Evolutionary conservation across 176 grass and related monocot species (phyloP).

Genomic region (Alloteropsis semialata): DNA sequence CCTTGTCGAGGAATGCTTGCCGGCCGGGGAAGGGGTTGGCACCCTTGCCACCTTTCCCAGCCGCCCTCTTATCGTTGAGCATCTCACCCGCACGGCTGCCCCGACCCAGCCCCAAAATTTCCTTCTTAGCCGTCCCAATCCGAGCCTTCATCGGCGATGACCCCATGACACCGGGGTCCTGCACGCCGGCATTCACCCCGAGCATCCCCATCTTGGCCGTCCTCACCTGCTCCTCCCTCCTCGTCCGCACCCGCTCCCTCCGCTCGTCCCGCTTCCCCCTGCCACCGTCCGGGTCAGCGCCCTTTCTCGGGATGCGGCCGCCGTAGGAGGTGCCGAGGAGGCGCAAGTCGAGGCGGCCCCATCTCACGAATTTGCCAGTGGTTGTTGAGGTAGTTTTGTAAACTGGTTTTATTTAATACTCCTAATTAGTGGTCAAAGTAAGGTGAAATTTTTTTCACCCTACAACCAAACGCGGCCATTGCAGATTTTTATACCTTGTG

Average conservation of each 20-base stretch:
- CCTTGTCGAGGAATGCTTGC: conserved; percentile 47
- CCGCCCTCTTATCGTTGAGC: not conserved
- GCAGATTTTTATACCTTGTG: not conserved
- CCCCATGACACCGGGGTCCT: too few relatives aligned
- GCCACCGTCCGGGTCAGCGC: not conserved
- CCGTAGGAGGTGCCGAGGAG: conserved; percentile 68
- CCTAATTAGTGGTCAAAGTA: too few relatives aligned
- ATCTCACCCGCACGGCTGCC: not conserved
- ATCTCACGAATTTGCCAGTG: too few relatives aligned
- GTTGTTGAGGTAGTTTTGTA: too few relatives aligned
- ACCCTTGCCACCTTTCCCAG: not conserved
- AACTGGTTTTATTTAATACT: too few relatives aligned
- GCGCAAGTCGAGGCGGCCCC: conserved; percentile 40
- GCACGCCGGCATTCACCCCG: conserved; percentile 26
- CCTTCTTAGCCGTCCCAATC: conserved; percentile 19
- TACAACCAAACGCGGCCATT: too few relatives aligned
- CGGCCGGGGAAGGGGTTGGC: conserved; percentile 43
- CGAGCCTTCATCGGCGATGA: conserved; percentile 10
- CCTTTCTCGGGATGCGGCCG: conserved; percentile 50
- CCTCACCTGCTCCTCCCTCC: conserved; percentile 43
- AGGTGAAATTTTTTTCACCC: too few relatives aligned
- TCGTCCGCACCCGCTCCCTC: conserved; percentile 39
- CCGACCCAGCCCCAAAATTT: conserved; percentile 17
- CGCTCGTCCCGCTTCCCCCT: conserved; percentile 37
- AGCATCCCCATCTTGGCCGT: conserved; percentile 35